A percentile compares a stretch with the other conserved stretches of the same genome.
Conservation (phyloP, 1,139 yeast species). For the Meyerozyma athensensis region DNA sequence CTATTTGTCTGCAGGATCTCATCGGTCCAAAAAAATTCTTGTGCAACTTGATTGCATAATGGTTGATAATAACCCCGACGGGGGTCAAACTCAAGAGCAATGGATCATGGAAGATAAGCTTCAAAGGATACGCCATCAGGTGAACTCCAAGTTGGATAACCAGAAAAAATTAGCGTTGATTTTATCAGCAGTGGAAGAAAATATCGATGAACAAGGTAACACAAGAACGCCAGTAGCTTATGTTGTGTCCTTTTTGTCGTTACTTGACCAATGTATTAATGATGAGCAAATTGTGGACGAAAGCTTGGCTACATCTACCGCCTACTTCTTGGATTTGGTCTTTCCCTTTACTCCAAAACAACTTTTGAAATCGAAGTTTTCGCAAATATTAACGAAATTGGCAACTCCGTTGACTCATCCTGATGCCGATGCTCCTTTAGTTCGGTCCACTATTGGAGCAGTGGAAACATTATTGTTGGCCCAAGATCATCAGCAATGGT, state of each 20-base stretch:
- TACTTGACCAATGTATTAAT: slow-evolving; percentile 69
- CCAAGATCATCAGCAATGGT: slow-evolving; percentile 81
- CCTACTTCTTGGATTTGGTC: slow-evolving; percentile 77
- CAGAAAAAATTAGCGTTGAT: slow-evolving; percentile 74
- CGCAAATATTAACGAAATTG: slow-evolving; percentile 70
- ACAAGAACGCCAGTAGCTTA: slow-evolving; percentile 65
- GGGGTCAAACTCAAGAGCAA: slow-evolving; percentile 29
- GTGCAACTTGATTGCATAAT: slow-evolving; percentile 5
- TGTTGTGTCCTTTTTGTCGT: slow-evolving; percentile 75
- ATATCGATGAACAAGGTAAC: slow-evolving; percentile 66
- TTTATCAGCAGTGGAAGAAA: slow-evolving; percentile 86
- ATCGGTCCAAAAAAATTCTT: slow-evolving; percentile 2
- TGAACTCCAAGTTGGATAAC: slow-evolving; percentile 71
- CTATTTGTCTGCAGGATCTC: slow-evolving; percentile 1
- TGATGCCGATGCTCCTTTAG: slow-evolving; percentile 76
- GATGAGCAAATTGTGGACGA: slow-evolving; percentile 53
- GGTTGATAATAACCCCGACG: slow-evolving; percentile 43
- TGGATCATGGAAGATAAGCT: slow-evolving; percentile 64
- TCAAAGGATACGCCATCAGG: slow-evolving; percentile 65
- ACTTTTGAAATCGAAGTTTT: slow-evolving; percentile 66
- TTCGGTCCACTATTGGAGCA: slow-evolving; percentile 81
- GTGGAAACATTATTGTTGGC: slow-evolving; percentile 74
- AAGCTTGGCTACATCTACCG: slow-evolving; percentile 66
- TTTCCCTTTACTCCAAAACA: slow-evolving; percentile 70
- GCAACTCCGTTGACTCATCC: slow-evolving; percentile 75